Evolutionary conservation across 1,139 yeast species (phyloP).

Genomic region (Scheffersomyces stambukii): DNA sequence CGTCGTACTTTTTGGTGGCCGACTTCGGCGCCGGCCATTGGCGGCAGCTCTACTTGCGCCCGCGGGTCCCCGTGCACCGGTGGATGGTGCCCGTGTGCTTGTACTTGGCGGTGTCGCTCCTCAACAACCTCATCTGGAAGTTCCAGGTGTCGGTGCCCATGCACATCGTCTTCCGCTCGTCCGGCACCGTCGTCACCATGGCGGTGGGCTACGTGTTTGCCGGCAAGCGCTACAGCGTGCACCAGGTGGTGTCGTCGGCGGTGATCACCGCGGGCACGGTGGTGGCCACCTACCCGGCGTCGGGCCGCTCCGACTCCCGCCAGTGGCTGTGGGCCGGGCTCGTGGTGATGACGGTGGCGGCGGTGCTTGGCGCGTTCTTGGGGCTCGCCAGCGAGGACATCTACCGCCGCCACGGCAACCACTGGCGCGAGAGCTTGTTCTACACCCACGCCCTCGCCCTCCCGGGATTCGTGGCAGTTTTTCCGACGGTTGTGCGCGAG

Average conservation of each 20-base stretch:
- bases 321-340: conserved; percentile 46
- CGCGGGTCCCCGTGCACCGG: conserved; percentile 44
- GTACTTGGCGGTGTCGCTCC: conserved; percentile 48
- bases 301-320: conserved; percentile 1
- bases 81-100: conserved; percentile 48
- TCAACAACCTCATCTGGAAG: conserved; percentile 58
- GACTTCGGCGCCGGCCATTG: conserved; percentile 2
- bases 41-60: conserved; percentile 1
- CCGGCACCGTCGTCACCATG: conserved; percentile 63
- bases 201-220: conserved; percentile 46
- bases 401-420: conserved; percentile 46
- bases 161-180: conserved; percentile 64
- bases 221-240: conserved; percentile 39
- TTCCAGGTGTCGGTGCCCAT: conserved; percentile 61
- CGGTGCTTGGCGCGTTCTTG: conserved; percentile 48
- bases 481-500: conserved; percentile 13
- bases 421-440: conserved; percentile 65
- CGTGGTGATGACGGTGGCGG: conserved; percentile 38
- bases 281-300: conserved; percentile 37
- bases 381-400: conserved; percentile 55
- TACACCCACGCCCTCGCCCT: conserved; percentile 57
- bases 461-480: conserved; percentile 46
- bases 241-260: conserved; percentile 39
- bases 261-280: conserved; percentile 56
- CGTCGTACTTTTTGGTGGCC: conserved; percentile 24